Evolutionary conservation across 2,329 filamentous ascomycete genomes (phyloP).

Genomic region (Fusarium hostae): DNA sequence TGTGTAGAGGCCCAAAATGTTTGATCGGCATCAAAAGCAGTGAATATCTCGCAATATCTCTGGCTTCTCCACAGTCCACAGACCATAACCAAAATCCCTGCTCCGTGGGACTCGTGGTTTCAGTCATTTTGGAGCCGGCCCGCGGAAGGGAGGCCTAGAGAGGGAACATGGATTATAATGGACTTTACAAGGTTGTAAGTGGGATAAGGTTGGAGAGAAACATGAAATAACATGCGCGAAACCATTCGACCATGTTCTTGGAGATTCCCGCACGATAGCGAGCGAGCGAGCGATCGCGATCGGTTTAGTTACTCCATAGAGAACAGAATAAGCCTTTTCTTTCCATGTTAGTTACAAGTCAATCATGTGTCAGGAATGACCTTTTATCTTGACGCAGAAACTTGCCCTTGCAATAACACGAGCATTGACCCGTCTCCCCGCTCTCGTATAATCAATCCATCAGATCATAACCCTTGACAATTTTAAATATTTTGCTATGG

Average conservation of each 20-base stretch:
- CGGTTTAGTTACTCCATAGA: not conserved
- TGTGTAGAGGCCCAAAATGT: not conserved
- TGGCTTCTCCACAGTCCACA: constrained; percentile 16
- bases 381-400: constrained; percentile 21
- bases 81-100: constrained; percentile 12
- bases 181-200: constrained; percentile 12
- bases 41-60: constrained; percentile 19
- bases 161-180: constrained; percentile 22
- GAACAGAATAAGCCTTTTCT: not conserved
- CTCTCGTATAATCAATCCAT: constrained; percentile 20
- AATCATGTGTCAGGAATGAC: constrained; percentile 11
- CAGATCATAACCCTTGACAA: constrained; percentile 38
- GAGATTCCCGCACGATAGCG: not conserved
- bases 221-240: constrained; percentile 1
- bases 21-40: constrained; percentile 29
- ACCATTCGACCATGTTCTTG: constrained; percentile 1
- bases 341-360: not conserved
- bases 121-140: constrained; percentile 29
- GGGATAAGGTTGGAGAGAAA: constrained; percentile 6
- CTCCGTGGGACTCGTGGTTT: constrained; percentile 17
- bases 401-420: constrained; percentile 14
- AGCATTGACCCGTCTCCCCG: constrained; percentile 18
- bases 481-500: constrained; percentile 20
- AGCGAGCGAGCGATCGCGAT: not conserved
- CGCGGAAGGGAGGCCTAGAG: constrained; percentile 15